Base-by-base conservation (phyloP, 805 yeast genomes). In the Peterozyma xylosa region DNA sequence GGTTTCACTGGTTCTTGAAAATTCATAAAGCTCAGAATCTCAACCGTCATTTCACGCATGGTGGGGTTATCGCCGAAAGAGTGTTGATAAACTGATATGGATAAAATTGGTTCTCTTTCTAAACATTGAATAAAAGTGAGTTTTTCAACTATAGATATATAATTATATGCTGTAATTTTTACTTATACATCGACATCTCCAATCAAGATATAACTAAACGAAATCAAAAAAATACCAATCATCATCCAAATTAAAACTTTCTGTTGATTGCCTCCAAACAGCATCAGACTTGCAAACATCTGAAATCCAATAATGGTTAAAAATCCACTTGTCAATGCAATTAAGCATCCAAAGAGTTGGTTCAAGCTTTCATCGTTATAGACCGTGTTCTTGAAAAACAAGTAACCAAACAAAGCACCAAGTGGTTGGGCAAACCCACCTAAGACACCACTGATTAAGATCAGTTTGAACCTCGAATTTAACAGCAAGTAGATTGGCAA, bases 361-460 rank as follows among this genome's bases (percentile, higher is more conserved):
- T 71, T 56, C 32, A 70, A 59, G 32, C 58, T 53, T 10, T 59
- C 54, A 27, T 68, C 62, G 0, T 61, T 54, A 33, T 64, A 55
- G 27, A 53, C 55, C 27, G 65, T 66, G 9, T 66, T 61, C 38
- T 59, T 63, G 43, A 75, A 63, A 30, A 83, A 67, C 5, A 74
- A 50, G 51, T 71, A 72, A 0, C 95, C 97, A 2, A 83, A 48
- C 0, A 82, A 52, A 0, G 96, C 98, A 16, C 99, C 99, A 14
- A 87, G 50, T 0, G 97, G 96, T 57, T 90, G 97, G 2, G 96
- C 80, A 2, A 79, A 68, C 0, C 91, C 90, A 3, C 96, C 97
- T 14, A 91, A 63, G 0, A 81, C 43, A 1, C 86, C 78, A 13
- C 90, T 74, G 7, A 83, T 73, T 0, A 71, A 49, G 10, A 88